Base-by-base conservation (phyloP, 257 asterid species). In the Mentha longifolia region DNA sequence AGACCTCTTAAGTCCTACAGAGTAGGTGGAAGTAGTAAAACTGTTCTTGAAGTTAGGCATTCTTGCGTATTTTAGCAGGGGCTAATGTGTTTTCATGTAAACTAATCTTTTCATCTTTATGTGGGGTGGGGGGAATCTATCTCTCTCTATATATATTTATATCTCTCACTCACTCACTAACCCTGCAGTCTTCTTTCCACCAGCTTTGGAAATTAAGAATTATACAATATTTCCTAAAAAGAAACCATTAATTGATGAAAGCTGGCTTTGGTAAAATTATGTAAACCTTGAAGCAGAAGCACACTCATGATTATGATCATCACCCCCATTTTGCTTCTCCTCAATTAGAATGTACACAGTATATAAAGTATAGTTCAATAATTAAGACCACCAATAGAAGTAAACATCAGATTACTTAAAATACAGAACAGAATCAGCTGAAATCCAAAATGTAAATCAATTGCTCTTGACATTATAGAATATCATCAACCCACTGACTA, bases 51-150 rank as follows among this genome's bases (percentile, higher is more conserved):
- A 11, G 58, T 66, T 55, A 50, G 52, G 42, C 55, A 55, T 30
- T 71, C 8, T 25, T 12, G 12, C 50, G 12, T 58, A 22, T 49
- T 41, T 51, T 43, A 25, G 25, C 25, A 42, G 41, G 65, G 65
- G 33, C 19, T 37, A 9, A 43, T 51, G 19, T 28, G 7, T 9
- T 31, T 30, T 59, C 28, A 39, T 45, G 60, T 61, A 13, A 16
- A 42, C 56, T 5, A n/a, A 16, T 56, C 56, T 46, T 55, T 43
- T 58, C 19, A 33, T 66, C 58, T 64, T 25, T 63, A 72, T 28
- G 4, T 15, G 57, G 61, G 61, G 28, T n/a, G 22, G 22, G 15
- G 25, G 25, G 17, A 5, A 20, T 25, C 39, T 11, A 17, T 4
- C 61, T 22, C 61, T 25, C 61, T 39, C 43, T 39, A 22, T 22